phyloP scores from a whole-genome alignment of 2,329 filamentous ascomycete species.

The Parastagonospora avenae region DNA sequence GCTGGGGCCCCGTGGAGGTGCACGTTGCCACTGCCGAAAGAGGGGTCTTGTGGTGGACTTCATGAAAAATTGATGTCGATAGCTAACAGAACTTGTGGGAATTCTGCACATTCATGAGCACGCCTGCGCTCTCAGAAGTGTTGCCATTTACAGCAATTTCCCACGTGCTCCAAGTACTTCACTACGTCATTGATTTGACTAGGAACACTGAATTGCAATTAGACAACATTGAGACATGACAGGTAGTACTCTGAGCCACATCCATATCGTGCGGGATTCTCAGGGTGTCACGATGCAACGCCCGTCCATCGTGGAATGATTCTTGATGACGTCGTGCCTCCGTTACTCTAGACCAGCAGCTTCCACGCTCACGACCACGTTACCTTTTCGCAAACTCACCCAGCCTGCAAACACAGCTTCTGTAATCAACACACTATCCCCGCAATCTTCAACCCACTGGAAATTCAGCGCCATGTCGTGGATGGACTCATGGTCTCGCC shows the following conservation, averaged over 20 bases:
- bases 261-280: no score
- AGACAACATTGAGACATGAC: no score
- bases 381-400: not conserved
- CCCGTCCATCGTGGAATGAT: not conserved
- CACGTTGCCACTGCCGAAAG: not conserved
- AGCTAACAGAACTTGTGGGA: not conserved
- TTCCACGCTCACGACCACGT: conserved; percentile 1
- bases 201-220: not conserved
- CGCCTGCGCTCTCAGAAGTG: not conserved
- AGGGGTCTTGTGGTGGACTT: not conserved
- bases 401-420: not conserved
- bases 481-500: conserved; percentile 57
- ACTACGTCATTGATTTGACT: conserved; percentile 11
- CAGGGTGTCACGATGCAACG: not conserved
- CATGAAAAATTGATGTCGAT: not conserved
- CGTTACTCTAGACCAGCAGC: conserved; percentile 13
- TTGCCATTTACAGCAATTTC: not conserved
- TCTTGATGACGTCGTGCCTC: conserved; percentile 33
- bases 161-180: conserved; percentile 7
- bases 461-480: conserved; percentile 48
- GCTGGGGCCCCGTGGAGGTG: conserved; percentile 1
- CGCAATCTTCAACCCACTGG: not conserved
- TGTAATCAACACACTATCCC: not conserved
- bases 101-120: not conserved
- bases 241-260: no score